Evolutionary conservation across 2,329 filamentous ascomycete genomes (phyloP), one percentile per base, ranked within the genome.

Genomic region (Didymella glomerata): DNA sequence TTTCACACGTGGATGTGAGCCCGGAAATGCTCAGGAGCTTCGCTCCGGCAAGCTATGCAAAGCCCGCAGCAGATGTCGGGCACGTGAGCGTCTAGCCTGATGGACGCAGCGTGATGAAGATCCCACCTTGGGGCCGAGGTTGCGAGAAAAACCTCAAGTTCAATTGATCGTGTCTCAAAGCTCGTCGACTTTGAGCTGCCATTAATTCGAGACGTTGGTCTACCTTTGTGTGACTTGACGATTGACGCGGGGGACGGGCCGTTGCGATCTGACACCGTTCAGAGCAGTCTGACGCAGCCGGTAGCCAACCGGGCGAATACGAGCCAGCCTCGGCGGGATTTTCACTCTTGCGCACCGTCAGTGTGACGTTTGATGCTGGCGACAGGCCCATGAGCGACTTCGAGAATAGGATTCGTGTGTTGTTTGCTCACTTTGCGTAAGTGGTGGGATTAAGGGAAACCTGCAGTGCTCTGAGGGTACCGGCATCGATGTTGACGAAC

Each of bases 221-320:
- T 49, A 27, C 40, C 51, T 52, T 22, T 45, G 48, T 60, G 52
- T 51, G n/a, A 47, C 45, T 44, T 44, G 25, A 47, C 18, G 9
- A 57, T 57, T 54, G 48, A 50, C 61, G 62, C 64, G 66, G 67
- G 64, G 57, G 48, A 57, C 71, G 72, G 72, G 49, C 72, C 71
- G 72, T 69, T 66, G 66, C 68, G 60, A 64, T 66, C 67, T 66
- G 64, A 65, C 64, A 64, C 61, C 67, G 61, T 64, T 67, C 55
- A 62, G 38, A 55, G 44, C 53, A 57, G 55, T 42, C 55, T 50
- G 50, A 66, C 58, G 58, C 61, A 60, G 50, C 59, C 54, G 28
- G 57, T 48, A 57, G 54, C 40, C 46, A 54, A 48, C 58, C 54
- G 52, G 57, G 61, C 54, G 40, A 60, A 66, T 57, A 57, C 64